Base-by-base conservation (phyloP, 768 basidiomycete species). In the Mycena maculata region DNA sequence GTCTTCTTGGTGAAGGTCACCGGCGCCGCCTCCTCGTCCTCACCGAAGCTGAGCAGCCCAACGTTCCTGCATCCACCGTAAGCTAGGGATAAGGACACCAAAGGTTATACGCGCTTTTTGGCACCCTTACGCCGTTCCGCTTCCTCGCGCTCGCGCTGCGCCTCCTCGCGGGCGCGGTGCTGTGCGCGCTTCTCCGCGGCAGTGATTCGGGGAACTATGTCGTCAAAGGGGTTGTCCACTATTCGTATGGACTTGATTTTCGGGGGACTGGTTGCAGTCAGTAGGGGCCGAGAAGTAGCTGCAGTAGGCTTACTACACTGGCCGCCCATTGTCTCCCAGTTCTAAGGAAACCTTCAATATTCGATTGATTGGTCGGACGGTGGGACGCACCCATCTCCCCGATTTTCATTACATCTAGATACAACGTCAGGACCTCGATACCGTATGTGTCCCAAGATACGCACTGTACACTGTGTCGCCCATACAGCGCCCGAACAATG, bases 161-260 rank as follows among this genome's bases (percentile, higher is more conserved):
- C 90, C 67, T 88, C 85, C 74, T 94, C 90, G 42, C 89, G 86
- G 2, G 96, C 97, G 59, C 86, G 86, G 67, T 91, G 91, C 76
- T 99, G 98, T 0, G 84, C 90, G 42, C 90, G 87, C 68, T 92
- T 91, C 80, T 99, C 98, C 2, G 90, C 94, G 1, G 96, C 95
- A 1, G 98, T 99, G 66, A 99, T 99, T 27, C 98, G 90, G 6
- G 97, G 97, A 39, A 96, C 87, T 70, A 99, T 98, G 74, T 99
- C 96, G 59, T 91, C 88, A 76, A 98, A 98, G 0, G 98, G 97
- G 75, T 99, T 97, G 58, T 98, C 95, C 31, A 95, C 75, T 57
- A 99, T 92, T 12, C 90, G 88, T 30, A 97, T 85, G 2, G 87
- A 86, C 72, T 90, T 92, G 76, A 99, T 97, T 76, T 92, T 96